phyloP scores from a whole-genome alignment of 345 rosid genomes.

The Abelmoschus esculentus region DNA sequence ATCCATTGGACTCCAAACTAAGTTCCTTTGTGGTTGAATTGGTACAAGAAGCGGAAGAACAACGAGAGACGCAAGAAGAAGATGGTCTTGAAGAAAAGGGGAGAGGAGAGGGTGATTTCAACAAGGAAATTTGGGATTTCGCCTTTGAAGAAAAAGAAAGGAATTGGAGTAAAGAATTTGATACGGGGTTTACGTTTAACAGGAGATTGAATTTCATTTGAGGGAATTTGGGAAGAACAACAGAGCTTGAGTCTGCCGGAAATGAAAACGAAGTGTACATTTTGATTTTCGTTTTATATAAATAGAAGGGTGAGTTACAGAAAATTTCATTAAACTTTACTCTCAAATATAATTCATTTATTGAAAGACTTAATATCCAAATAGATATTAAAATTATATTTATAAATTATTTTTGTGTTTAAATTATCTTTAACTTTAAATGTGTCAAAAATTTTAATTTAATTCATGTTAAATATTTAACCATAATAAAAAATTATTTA shows the following conservation, averaged over 20 bases:
- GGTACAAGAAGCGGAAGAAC: constrained; percentile 21
- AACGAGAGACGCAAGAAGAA: constrained; percentile 22
- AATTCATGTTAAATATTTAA: too few relatives aligned
- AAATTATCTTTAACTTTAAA: too few relatives aligned
- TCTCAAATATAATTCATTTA: too few relatives aligned
- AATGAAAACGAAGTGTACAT: background rate
- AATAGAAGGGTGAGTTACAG: too few relatives aligned
- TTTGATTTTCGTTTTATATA: too few relatives aligned
- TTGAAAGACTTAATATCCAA: too few relatives aligned
- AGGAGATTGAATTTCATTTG: constrained; percentile 33
- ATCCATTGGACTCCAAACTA: constrained; percentile 4
- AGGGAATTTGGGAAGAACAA: background rate
- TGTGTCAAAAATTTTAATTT: too few relatives aligned
- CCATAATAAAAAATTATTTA: too few relatives aligned
- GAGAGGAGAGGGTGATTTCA: background rate
- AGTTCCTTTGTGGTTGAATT: constrained; percentile 16
- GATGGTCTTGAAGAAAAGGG: constrained; percentile 15
- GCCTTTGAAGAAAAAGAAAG: constrained; percentile 15
- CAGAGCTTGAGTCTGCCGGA: background rate
- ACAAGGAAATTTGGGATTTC: constrained; percentile 17
- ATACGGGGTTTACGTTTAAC: background rate
- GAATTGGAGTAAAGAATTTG: constrained; percentile 22
- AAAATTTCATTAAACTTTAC: too few relatives aligned
- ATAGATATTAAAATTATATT: too few relatives aligned
- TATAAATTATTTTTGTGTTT: too few relatives aligned